Evolutionary conservation across 768 basidiomycete genomes (phyloP), one percentile per base, ranked within the genome.

Genomic region (Nidularia pulvinata): DNA sequence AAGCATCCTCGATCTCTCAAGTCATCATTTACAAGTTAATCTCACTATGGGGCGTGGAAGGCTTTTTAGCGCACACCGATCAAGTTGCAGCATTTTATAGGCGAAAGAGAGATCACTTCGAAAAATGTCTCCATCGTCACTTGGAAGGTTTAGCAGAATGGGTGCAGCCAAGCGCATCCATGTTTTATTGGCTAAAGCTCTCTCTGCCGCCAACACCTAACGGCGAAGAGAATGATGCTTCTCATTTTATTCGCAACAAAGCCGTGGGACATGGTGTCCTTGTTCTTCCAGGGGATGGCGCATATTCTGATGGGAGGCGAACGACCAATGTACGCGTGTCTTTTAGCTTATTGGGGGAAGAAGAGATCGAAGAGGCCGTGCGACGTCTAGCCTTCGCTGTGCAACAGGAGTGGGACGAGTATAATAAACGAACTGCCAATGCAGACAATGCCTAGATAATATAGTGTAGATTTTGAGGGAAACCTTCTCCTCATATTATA

Each of bases 151-250:
- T 95, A 37, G 92, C 84, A 14, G 82, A 86, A 69, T 89, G 86
- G 86, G 70, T 64, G 39, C 66, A 73, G 0, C 89, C 89, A 4
- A 81, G 85, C 60, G 82, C 88, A n/a, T 88, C 90, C 53, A 91
- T 95, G 91, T 95, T 95, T 74, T 83, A 91, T 65, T 94, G 91
- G 89, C 83, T 48, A 7, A 84, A 73, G 63, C 53, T 65, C 62
- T 51, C 52, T 61, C 52, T 59, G 14, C 60, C 57, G 45, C 54
- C 35, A 7, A 22, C 43, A 11, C 33, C 45, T 49, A 30, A 16
- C 44, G 7, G 32, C 10, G 36, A 47, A 9, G 49, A 81, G 57
- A 80, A 78, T 33, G 91, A 95, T 68, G 89, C 90, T 7, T 79
- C 79, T 56, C 68, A 73, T 6, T 55, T 94, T 46, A 89, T 95